Evolutionary conservation across 331 rosid species (phyloP).

Genomic region (Prunus yedoensis): DNA sequence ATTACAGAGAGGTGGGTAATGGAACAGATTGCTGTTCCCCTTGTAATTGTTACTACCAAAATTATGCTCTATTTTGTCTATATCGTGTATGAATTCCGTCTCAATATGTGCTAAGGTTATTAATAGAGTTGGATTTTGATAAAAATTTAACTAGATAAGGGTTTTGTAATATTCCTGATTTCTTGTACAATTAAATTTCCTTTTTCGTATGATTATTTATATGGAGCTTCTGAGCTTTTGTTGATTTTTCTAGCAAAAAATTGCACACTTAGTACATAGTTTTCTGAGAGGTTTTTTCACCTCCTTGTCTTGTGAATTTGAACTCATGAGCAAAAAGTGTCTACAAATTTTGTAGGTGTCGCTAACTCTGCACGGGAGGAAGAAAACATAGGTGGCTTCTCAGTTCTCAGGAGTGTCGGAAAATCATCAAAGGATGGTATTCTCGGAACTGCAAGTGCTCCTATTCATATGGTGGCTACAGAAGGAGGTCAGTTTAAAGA

Average conservation of each 20-base stretch:
- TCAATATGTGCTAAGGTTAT: not conserved
- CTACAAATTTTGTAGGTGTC: slow-evolving; percentile 49
- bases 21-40: slow-evolving; percentile 17
- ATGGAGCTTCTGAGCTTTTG: not conserved
- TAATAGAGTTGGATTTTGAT: not conserved
- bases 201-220: not conserved
- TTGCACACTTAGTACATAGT: not conserved
- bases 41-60: not conserved
- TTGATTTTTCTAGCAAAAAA: not conserved
- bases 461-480: slow-evolving; percentile 74
- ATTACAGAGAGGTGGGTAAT: slow-evolving; percentile 66
- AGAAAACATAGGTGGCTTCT: slow-evolving; percentile 49
- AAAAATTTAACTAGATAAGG: not conserved
- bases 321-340: slow-evolving; percentile 1
- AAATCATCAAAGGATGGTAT: slow-evolving; percentile 56
- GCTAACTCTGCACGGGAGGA: slow-evolving; percentile 50
- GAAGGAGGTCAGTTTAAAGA: slow-evolving; percentile 72
- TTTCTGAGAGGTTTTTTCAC: not conserved
- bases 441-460: slow-evolving; percentile 79
- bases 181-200: not conserved
- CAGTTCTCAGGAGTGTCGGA: slow-evolving; percentile 59
- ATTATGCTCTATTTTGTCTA: not conserved
- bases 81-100: not conserved
- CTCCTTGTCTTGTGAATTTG: not conserved
- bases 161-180: not conserved